A percentile compares a stretch with the other conserved stretches of the same genome.
Evolutionary conservation across 768 basidiomycete species (phyloP).

Genomic region (Suillus clintonianus): DNA sequence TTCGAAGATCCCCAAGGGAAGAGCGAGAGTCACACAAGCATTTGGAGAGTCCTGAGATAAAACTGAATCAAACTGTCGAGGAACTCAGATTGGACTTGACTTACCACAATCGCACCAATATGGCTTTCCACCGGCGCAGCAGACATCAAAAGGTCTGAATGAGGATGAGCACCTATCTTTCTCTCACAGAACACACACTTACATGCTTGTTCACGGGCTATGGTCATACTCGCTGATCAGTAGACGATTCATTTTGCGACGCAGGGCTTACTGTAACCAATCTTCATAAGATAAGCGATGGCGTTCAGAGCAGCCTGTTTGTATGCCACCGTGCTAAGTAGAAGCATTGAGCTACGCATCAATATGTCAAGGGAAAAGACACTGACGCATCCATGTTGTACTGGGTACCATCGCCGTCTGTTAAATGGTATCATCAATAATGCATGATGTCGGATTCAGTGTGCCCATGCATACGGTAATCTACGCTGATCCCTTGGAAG

Average conservation of each 20-base stretch:
- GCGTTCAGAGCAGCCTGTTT: constrained; percentile 80
- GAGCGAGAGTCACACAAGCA: constrained; percentile 71
- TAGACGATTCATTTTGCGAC: not conserved
- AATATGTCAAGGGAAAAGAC: not conserved
- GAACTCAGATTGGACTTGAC: constrained; percentile 18
- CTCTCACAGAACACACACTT: constrained; percentile 11
- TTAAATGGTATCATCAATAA: not conserved
- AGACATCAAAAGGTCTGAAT: constrained; percentile 62
- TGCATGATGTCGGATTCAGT: not conserved
- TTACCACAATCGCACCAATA: constrained; percentile 68
- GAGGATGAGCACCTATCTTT: not conserved
- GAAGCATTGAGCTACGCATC: not conserved
- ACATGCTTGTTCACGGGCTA: constrained; percentile 81
- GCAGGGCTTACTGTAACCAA: constrained; percentile 65
- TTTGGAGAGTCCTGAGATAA: constrained; percentile 66
- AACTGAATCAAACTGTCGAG: not conserved
- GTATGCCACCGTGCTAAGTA: constrained; percentile 67
- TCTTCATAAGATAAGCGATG: constrained; percentile 67
- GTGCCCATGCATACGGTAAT: constrained; percentile 50
- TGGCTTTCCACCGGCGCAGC: constrained; percentile 73
- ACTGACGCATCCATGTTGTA: constrained; percentile 77
- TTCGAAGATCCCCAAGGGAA: constrained; percentile 80
- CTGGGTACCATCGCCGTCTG: constrained; percentile 74
- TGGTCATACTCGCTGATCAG: not conserved
- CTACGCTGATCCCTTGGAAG: constrained; percentile 76